phyloP scores from a whole-genome alignment of 106 monocot genomes.

The Dendrobium nobile region DNA sequence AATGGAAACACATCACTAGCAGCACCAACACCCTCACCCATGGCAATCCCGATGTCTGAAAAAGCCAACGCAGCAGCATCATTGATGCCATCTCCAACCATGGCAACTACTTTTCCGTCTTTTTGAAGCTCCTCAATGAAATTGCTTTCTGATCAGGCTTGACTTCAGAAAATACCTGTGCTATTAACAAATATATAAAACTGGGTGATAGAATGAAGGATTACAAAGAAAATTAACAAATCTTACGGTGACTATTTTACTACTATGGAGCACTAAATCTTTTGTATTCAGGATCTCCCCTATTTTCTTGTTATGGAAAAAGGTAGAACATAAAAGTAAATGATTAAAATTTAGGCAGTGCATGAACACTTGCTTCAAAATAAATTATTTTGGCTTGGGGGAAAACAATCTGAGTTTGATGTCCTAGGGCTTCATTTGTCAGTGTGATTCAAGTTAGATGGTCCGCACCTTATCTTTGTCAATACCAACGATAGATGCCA shows the following conservation, averaged over 20 bases:
- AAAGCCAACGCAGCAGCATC: conserved; percentile 96
- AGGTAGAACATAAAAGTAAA: not conserved
- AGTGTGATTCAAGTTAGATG: not conserved
- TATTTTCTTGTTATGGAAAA: not conserved
- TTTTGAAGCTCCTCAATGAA: conserved; percentile 75
- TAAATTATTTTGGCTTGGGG: not conserved
- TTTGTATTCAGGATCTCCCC: not conserved
- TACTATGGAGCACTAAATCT: not conserved
- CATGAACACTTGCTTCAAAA: not conserved
- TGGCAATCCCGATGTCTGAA: conserved; percentile 88
- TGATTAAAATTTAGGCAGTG: not conserved
- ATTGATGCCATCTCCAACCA: conserved; percentile 99
- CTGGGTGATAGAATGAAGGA: not conserved
- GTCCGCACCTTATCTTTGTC: conserved; percentile 60
- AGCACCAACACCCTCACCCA: conserved; percentile 94
- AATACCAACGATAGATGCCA: conserved; percentile 85
- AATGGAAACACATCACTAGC: conserved; percentile 93
- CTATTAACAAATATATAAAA: not conserved
- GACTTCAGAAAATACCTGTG: conserved; percentile 74
- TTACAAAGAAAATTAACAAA: not conserved
- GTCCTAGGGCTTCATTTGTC: not conserved
- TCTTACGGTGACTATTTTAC: not conserved
- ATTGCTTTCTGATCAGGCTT: conserved; percentile 81
- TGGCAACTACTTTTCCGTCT: conserved; percentile 55
- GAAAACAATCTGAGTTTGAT: not conserved